These are phyloP conservation scores for Grammothele lineata DNA, from an alignment of 768 basidiomycete genomes.

Conservation along the genomic window DNA sequence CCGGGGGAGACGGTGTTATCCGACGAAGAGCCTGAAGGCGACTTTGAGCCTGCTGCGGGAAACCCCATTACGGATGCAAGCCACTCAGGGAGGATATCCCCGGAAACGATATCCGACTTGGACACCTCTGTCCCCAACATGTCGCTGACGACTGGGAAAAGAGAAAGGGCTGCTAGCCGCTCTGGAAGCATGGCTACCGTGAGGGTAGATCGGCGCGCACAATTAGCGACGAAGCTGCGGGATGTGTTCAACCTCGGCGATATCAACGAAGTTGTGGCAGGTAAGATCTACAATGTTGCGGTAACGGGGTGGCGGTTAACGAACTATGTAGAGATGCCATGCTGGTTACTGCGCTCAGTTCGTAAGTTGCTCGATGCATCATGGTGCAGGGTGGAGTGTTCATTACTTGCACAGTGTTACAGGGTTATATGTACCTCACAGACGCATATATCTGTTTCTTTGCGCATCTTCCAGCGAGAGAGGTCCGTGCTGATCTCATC, in stretches of 20 bases:
- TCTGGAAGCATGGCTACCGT: conserved; percentile 71
- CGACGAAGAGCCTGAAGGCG: conserved; percentile 53
- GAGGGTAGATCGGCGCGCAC: conserved; percentile 57
- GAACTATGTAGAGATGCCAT: conserved; percentile 70
- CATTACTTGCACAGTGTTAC: conserved; percentile 57
- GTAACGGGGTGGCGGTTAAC: conserved; percentile 23
- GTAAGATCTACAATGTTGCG: conserved; percentile 35
- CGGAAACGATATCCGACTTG: conserved; percentile 16
- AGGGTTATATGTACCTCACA: conserved; percentile 97
- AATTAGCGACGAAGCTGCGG: conserved; percentile 82
- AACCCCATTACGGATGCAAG: not conserved
- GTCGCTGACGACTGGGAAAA: conserved; percentile 5
- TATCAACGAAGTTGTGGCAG: conserved; percentile 82
- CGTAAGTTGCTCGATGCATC: conserved; percentile 52
- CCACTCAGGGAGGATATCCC: conserved; percentile 7
- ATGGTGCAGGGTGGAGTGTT: conserved; percentile 2
- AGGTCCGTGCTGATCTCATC: conserved; percentile 44
- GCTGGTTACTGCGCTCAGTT: conserved; percentile 88
- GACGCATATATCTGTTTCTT: conserved; percentile 95
- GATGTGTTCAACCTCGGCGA: conserved; percentile 82
- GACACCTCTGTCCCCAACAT: conserved; percentile 7
- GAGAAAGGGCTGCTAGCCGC: conserved; percentile 8
- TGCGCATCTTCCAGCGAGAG: conserved; percentile 86
- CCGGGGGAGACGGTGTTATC: conserved; percentile 30
- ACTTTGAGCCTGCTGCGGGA: conserved; percentile 50